Conservation (phyloP, 108 stramenopile genomes). For the Cyclotella choctawhatcheeana region DNA sequence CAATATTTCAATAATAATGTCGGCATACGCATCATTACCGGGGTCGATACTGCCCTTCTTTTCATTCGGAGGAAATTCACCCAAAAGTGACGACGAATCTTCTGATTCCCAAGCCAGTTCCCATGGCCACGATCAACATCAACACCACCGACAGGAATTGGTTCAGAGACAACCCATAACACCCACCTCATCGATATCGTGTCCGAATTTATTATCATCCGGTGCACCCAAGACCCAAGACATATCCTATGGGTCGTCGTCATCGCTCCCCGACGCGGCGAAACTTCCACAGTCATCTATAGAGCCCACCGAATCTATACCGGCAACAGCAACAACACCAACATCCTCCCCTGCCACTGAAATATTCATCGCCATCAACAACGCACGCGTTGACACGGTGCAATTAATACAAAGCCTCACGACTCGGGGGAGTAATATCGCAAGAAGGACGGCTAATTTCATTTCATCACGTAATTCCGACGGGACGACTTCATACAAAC, state of each 20-base stretch:
- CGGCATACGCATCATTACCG: slow-evolving; percentile 51
- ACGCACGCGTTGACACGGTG: slow-evolving; percentile 69
- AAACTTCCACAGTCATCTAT: background rate
- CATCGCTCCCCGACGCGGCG: background rate
- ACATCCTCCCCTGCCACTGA: slow-evolving; percentile 27
- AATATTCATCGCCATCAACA: slow-evolving; percentile 59
- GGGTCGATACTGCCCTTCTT: slow-evolving; percentile 55
- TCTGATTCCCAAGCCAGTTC: background rate
- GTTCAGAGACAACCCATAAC: background rate
- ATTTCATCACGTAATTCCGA: slow-evolving; percentile 7
- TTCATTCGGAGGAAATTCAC: slow-evolving; percentile 32
- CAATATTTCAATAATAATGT: slow-evolving; percentile 34
- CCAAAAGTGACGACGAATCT: slow-evolving; percentile 4
- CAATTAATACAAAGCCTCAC: slow-evolving; percentile 67
- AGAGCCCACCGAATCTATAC: no score
- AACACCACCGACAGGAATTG: background rate
- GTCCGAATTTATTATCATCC: background rate
- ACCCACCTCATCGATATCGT: background rate
- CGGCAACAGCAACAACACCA: no score
- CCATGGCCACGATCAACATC: background rate
- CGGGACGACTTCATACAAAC: background rate
- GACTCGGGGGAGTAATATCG: slow-evolving; percentile 44
- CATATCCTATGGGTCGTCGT: background rate
- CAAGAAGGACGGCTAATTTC: slow-evolving; percentile 45
- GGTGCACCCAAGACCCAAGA: background rate